Percentiles rank a stretch among this genome's conserved stretches.
These are phyloP conservation scores for Agarophyton chilense DNA, from an alignment of 23 red algal genomes.

Conservation along the genomic window DNA sequence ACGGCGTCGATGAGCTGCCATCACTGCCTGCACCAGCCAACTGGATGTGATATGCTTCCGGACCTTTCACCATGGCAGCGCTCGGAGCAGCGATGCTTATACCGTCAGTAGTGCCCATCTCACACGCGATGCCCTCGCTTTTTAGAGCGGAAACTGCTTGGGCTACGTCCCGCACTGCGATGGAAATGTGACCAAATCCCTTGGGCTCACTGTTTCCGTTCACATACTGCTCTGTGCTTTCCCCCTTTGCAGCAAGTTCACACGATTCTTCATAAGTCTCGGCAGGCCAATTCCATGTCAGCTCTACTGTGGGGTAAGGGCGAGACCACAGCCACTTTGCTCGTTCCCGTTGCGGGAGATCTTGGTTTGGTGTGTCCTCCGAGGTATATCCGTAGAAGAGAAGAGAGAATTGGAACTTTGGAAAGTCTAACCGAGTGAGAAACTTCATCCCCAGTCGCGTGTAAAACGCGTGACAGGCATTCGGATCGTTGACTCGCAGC, in stretches of 20 bases:
- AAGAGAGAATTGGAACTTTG: conserved; percentile 88
- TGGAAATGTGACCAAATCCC: conserved; percentile 85
- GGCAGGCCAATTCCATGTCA: conserved; percentile 94
- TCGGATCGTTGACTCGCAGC: conserved; percentile 85
- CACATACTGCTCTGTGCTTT: conserved; percentile 53
- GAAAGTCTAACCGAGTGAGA: conserved; percentile 94
- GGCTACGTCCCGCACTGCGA: conserved; percentile 71
- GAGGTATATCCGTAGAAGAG: conserved; percentile 90
- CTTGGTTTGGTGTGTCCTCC: conserved; percentile 38
- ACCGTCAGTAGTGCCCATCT: not conserved
- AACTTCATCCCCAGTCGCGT: conserved; percentile 81
- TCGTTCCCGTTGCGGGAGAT: conserved; percentile 74
- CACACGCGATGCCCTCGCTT: conserved; percentile 15
- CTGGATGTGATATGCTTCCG: conserved; percentile 86
- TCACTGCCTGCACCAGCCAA: conserved; percentile 37
- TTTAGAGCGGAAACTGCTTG: conserved; percentile 36
- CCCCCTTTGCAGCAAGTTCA: conserved; percentile 12
- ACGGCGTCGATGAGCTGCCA: not conserved
- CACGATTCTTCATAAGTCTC: conserved; percentile 55
- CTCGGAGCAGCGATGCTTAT: conserved; percentile 50
- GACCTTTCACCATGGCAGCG: conserved; percentile 71
- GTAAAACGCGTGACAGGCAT: conserved; percentile 75
- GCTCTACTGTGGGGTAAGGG: conserved; percentile 91
- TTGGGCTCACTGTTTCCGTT: conserved; percentile 81
- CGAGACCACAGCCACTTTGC: conserved; percentile 90